phyloP scores from a whole-genome alignment of 2,329 filamentous ascomycete species.

The Ilyonectria robusta region DNA sequence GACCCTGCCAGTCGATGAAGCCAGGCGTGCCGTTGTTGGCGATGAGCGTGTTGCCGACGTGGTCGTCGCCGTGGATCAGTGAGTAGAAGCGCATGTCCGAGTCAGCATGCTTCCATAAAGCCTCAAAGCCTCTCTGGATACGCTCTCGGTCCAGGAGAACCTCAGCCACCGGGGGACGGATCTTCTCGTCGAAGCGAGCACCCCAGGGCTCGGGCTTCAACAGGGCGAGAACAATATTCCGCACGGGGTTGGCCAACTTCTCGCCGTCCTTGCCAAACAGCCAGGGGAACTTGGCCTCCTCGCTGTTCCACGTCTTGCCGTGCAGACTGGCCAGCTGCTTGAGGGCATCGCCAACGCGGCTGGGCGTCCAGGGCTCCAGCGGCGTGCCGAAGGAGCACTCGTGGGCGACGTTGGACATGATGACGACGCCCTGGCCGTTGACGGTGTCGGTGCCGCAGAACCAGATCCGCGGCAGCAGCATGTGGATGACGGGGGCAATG shows the following conservation, averaged over 20 bases:
- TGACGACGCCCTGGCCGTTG: conserved; percentile 28
- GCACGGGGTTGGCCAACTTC: conserved; percentile 22
- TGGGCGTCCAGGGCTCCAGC: conserved; percentile 18
- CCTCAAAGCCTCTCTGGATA: conserved; percentile 17
- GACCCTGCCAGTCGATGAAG: conserved; percentile 31
- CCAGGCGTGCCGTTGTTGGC: conserved; percentile 24
- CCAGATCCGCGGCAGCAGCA: conserved; percentile 25
- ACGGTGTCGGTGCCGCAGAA: conserved; percentile 27
- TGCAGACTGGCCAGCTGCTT: conserved; percentile 22
- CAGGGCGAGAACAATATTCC: conserved; percentile 20
- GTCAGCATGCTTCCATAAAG: conserved; percentile 27
- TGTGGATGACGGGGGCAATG: conserved; percentile 16
- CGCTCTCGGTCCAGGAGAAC: conserved; percentile 15
- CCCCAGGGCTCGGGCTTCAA: conserved; percentile 19
- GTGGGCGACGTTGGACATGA: conserved; percentile 22
- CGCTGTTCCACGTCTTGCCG: conserved; percentile 26
- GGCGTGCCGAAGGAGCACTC: conserved; percentile 28
- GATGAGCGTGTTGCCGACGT: conserved; percentile 27
- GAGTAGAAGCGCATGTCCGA: conserved; percentile 19
- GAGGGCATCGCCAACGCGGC: conserved; percentile 15
- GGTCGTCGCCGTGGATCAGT: conserved; percentile 26
- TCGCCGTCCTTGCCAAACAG: conserved; percentile 22
- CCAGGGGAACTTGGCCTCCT: conserved; percentile 21
- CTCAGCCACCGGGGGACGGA: conserved; percentile 18
- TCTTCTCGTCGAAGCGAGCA: conserved; percentile 14